These are phyloP conservation scores for Musa acuminata DNA, from an alignment of 176 grass and related monocot species.

Conservation along the genomic window DNA sequence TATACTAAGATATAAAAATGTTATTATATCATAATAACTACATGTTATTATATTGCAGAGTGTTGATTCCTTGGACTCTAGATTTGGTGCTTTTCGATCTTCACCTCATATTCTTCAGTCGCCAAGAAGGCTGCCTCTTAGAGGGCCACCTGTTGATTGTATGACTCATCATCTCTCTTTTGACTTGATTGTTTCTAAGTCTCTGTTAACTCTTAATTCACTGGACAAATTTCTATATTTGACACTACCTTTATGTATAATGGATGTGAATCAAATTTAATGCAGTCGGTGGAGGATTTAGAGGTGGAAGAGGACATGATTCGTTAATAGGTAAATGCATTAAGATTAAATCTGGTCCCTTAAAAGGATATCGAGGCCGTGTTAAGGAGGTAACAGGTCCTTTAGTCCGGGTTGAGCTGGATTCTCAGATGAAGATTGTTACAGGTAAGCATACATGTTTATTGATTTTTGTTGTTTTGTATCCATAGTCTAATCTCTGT, in stretches of 20 bases:
- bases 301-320: slow-evolving; percentile 75
- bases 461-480: background rate
- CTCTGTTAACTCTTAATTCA: background rate
- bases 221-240: too few species aligned
- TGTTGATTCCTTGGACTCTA: slow-evolving; percentile 45
- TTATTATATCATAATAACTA: background rate
- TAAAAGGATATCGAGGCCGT: slow-evolving; percentile 83
- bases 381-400: slow-evolving; percentile 74
- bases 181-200: background rate
- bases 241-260: background rate
- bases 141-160: slow-evolving; percentile 69
- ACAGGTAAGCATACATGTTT: slow-evolving; percentile 41
- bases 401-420: slow-evolving; percentile 76
- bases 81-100: slow-evolving; percentile 63
- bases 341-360: slow-evolving; percentile 76
- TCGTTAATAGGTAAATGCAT: slow-evolving; percentile 72
- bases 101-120: slow-evolving; percentile 61
- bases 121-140: slow-evolving; percentile 64
- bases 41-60: slow-evolving; percentile 32
- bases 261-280: background rate
- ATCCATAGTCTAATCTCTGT: slow-evolving; percentile 16
- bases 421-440: slow-evolving; percentile 92
- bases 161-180: slow-evolving; percentile 20
- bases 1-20: background rate
- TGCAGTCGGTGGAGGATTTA: slow-evolving; percentile 57